Conservation (phyloP, 2,329 filamentous ascomycete genomes). For the Metarhizium sp. region DNA sequence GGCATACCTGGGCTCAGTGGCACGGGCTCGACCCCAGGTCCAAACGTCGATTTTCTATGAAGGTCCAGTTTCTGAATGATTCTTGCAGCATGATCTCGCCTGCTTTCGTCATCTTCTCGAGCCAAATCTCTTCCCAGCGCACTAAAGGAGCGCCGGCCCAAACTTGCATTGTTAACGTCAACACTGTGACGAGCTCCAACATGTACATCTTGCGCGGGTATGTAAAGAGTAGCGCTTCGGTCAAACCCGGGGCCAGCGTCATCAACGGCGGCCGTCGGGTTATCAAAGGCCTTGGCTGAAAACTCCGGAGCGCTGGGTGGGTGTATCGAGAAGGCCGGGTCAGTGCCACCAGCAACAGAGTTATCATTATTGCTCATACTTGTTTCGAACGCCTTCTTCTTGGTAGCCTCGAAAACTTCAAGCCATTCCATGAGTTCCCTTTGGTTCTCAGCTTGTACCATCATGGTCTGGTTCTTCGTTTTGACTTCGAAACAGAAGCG, state of each 20-base stretch:
- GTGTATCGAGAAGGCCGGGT: constrained; percentile 85
- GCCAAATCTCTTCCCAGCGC: constrained; percentile 35
- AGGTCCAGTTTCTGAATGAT: constrained; percentile 92
- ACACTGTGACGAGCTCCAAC: constrained; percentile 57
- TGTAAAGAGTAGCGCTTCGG: constrained; percentile 52
- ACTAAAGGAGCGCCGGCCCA: constrained; percentile 47
- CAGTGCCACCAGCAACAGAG: constrained; percentile 39
- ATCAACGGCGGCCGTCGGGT: constrained; percentile 51
- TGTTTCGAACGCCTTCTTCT: constrained; percentile 80
- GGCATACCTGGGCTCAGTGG: constrained; percentile 29
- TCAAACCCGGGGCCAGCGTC: constrained; percentile 35
- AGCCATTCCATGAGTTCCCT: constrained; percentile 91
- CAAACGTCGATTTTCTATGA: constrained; percentile 66
- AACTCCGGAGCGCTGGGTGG: constrained; percentile 85
- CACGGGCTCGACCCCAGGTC: constrained; percentile 29
- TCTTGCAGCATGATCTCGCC: constrained; percentile 72
- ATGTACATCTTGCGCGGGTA: constrained; percentile 49
- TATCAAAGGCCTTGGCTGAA: constrained; percentile 67
- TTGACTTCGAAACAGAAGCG: constrained; percentile 98
- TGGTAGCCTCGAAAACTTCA: constrained; percentile 84
- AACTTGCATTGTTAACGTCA: constrained; percentile 46
- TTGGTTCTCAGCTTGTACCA: constrained; percentile 91
- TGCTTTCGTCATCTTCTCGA: constrained; percentile 63
- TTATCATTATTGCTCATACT: constrained; percentile 44
- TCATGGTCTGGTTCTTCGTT: constrained; percentile 84